Evolutionary conservation across 768 basidiomycete species (phyloP), one percentile per base, ranked within the genome.

Genomic region (Pleurotus tuber-regium): DNA sequence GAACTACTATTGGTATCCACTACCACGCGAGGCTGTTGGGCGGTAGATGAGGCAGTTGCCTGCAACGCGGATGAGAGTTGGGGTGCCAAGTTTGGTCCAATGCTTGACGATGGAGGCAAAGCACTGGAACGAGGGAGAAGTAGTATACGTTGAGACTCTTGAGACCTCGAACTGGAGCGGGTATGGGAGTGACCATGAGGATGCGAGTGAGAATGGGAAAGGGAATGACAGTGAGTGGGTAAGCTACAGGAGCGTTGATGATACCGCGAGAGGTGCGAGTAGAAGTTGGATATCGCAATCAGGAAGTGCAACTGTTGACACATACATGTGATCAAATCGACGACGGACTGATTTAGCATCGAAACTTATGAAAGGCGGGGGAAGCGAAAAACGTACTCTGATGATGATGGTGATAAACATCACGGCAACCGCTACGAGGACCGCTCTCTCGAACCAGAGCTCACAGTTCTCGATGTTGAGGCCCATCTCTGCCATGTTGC

Each of bases 381-480:
- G 2, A 29, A 31, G 14, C 31, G 46, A 33, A 36, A 25, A 12
- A 74, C 84, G 66, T 63, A 90, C 88, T 57, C 87, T 74, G 47
- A 89, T 65, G 58, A 87, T 75, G 50, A 86, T 78, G 54, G 87
- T 63, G 29, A 89, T 67, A 39, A 81, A 72, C 68, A 86, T 76
- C 38, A 82, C 63, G 1, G 74, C 80, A 42, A 89, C 69, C 28
- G 80, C 73, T 0, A 72, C 83, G 53, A 86, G 63, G 26, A 84
- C 75, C 6, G 79, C 85, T 33, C 82, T 75, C 62, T 86, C 87
- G 41, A 89, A 76, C 85, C 86, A 89, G 52, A 78, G 75, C 61
- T 92, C 89, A 63, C 90, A 92, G 57, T 89, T 89, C 67, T 91
- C 89, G 36, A 87, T 66, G 59, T 77, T 87, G 59, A 91, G 72